Evolutionary conservation across 352 stramenopile genomes (phyloP).

Genomic region (Peronospora belbahrii): DNA sequence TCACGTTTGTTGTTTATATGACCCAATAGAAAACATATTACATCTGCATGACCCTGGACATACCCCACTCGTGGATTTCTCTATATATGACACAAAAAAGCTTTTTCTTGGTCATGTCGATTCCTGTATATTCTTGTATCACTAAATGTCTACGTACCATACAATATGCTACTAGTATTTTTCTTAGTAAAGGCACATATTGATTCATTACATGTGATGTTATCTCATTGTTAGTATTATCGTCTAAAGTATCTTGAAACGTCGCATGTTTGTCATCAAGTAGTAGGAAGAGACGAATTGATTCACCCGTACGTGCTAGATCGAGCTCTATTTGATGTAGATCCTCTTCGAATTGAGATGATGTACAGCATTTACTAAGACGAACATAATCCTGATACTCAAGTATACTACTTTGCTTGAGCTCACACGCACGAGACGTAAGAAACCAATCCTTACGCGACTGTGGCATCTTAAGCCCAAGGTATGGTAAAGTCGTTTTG

Average conservation of each 20-base stretch:
- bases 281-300: slow-evolving; percentile 49
- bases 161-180: slow-evolving; percentile 53
- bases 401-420: slow-evolving; percentile 29
- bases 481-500: not conserved
- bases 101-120: too few species aligned
- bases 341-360: slow-evolving; percentile 46
- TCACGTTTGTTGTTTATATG: slow-evolving; percentile 27
- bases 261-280: slow-evolving; percentile 6
- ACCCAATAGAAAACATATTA: slow-evolving; percentile 61
- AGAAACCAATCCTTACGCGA: slow-evolving; percentile 35
- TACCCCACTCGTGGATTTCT: slow-evolving; percentile 66
- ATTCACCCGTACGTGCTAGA: slow-evolving; percentile 46
- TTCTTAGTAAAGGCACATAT: slow-evolving; percentile 35
- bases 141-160: slow-evolving; percentile 26
- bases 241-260: not conserved
- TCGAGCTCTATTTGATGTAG: slow-evolving; percentile 62
- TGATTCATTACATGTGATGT: slow-evolving; percentile 16
- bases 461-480: not conserved
- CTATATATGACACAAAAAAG: too few species aligned
- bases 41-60: slow-evolving; percentile 64
- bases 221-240: slow-evolving; percentile 12
- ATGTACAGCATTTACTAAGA: slow-evolving; percentile 18
- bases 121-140: not conserved
- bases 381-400: slow-evolving; percentile 38
- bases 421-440: slow-evolving; percentile 29